Evolutionary conservation across 1,139 yeast species (phyloP).

Genomic region (Geotrichum macrosporum): DNA sequence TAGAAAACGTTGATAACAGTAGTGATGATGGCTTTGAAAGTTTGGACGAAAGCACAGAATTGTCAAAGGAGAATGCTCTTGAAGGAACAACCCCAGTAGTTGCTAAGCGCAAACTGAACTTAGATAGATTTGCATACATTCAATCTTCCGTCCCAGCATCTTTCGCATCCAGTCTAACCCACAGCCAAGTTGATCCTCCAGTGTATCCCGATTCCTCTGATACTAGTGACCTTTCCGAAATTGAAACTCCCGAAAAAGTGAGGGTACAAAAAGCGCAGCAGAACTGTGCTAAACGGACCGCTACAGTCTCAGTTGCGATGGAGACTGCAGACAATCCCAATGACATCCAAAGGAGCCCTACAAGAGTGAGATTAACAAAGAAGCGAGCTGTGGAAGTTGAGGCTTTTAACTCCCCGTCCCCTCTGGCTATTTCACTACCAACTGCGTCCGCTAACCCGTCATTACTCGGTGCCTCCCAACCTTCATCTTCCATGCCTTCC

Average conservation of each 20-base stretch:
- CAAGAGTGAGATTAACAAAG: too few species aligned
- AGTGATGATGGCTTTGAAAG: conserved; percentile 1
- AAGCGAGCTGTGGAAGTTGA: too few species aligned
- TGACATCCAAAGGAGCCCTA: background rate
- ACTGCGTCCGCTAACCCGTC: too few species aligned
- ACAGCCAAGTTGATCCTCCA: background rate
- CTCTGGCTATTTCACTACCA: too few species aligned
- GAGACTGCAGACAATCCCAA: background rate
- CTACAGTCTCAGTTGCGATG: background rate
- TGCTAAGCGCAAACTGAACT: background rate
- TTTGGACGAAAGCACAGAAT: background rate
- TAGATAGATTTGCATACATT: conserved; percentile 6
- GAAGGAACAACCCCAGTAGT: background rate
- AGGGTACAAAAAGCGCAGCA: conserved; percentile 1
- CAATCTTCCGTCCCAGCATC: background rate
- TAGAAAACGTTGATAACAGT: background rate
- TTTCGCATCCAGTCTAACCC: background rate
- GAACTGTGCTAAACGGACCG: background rate
- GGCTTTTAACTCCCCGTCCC: too few species aligned
- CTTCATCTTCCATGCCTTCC: too few species aligned
- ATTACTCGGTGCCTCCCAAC: too few species aligned
- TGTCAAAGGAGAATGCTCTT: background rate
- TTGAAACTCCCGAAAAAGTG: conserved; percentile 13
- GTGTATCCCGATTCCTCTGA: conserved; percentile 1
- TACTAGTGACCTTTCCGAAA: conserved; percentile 8